Percentiles rank a stretch among this genome's conserved stretches.
Conservation (phyloP, 495 filamentous ascomycete genomes). For the Xylaria grammica region DNA sequence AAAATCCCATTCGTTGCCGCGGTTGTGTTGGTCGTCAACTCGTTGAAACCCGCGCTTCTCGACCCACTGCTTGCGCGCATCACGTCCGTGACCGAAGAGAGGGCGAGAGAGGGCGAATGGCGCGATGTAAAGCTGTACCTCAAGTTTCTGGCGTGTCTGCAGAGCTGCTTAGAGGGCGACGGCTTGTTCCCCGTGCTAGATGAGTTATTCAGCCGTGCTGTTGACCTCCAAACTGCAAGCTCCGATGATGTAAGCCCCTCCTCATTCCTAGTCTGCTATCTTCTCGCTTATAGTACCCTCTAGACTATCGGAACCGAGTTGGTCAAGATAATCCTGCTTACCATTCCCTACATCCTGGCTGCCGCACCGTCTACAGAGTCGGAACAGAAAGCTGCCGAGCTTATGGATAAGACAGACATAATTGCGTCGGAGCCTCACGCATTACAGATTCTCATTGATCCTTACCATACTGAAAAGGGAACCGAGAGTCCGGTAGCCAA, state of each 20-base stretch:
- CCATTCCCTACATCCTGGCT: slow-evolving; percentile 87
- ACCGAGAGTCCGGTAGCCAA: slow-evolving; percentile 44
- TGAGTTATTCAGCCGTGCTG: slow-evolving; percentile 81
- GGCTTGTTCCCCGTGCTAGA: slow-evolving; percentile 86
- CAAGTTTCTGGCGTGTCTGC: slow-evolving; percentile 83
- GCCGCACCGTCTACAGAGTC: slow-evolving; percentile 66
- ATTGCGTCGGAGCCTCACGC: slow-evolving; percentile 84
- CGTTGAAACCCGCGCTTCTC: slow-evolving; percentile 71
- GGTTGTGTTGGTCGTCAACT: slow-evolving; percentile 76
- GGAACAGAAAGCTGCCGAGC: slow-evolving; percentile 68
- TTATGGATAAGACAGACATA: slow-evolving; percentile 93
- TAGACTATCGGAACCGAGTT: slow-evolving; percentile 84
- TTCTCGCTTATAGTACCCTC: slow-evolving; percentile 19
- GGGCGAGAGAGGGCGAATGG: slow-evolving; percentile 76
- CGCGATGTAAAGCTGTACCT: slow-evolving; percentile 87
- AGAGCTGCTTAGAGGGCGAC: slow-evolving; percentile 77
- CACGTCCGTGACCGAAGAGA: slow-evolving; percentile 60
- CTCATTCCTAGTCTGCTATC: neutral
- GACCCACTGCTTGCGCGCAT: slow-evolving; percentile 68
- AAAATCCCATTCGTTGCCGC: slow-evolving; percentile 93
- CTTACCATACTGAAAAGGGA: slow-evolving; percentile 66
- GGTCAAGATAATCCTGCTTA: slow-evolving; percentile 92
- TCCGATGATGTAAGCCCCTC: slow-evolving; percentile 77
- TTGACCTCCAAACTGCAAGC: slow-evolving; percentile 87
- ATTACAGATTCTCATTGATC: slow-evolving; percentile 81